These are phyloP conservation scores for Carex kokanica DNA, from an alignment of 176 grass and related monocot species.

Conservation along the genomic window DNA sequence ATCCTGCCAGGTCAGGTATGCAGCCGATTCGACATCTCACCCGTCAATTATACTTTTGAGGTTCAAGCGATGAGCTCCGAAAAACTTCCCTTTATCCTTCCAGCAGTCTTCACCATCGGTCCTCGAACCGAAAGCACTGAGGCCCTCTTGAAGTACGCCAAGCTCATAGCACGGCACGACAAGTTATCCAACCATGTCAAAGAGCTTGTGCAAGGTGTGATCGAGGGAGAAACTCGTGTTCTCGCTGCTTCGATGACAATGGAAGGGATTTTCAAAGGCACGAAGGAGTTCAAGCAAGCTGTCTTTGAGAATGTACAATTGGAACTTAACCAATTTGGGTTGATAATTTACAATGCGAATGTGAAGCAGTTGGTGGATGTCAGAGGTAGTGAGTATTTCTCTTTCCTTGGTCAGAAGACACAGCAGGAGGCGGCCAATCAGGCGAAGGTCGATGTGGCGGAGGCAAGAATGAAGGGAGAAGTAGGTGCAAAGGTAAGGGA, in stretches of 20 bases:
- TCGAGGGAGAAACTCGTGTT: constrained; percentile 79
- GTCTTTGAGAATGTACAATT: constrained; percentile 69
- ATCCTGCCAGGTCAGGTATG: constrained; percentile 40
- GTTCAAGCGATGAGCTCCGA: constrained; percentile 90
- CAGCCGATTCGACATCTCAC: constrained; percentile 57
- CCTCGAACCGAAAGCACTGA: constrained; percentile 40
- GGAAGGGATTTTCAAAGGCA: constrained; percentile 76
- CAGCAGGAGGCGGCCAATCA: constrained; percentile 71
- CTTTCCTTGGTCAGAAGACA: constrained; percentile 73
- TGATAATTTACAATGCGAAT: constrained; percentile 81
- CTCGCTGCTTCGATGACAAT: constrained; percentile 73
- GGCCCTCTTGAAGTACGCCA: constrained; percentile 62
- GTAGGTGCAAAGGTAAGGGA: constrained; percentile 51
- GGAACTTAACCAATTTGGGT: constrained; percentile 73
- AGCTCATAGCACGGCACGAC: constrained; percentile 68
- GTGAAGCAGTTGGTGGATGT: constrained; percentile 88
- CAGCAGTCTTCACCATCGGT: constrained; percentile 88
- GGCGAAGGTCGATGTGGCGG: constrained; percentile 66
- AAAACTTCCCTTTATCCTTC: constrained; percentile 81
- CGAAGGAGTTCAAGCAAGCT: constrained; percentile 55
- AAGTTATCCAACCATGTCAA: constrained; percentile 66
- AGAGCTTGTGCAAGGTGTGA: constrained; percentile 65
- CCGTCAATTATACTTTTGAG: constrained; percentile 80
- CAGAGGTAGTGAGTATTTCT: constrained; percentile 66
- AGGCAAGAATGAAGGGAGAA: constrained; percentile 65